Conservation (phyloP, 2,329 filamentous ascomycete species). For the Bertia moriformis region DNA sequence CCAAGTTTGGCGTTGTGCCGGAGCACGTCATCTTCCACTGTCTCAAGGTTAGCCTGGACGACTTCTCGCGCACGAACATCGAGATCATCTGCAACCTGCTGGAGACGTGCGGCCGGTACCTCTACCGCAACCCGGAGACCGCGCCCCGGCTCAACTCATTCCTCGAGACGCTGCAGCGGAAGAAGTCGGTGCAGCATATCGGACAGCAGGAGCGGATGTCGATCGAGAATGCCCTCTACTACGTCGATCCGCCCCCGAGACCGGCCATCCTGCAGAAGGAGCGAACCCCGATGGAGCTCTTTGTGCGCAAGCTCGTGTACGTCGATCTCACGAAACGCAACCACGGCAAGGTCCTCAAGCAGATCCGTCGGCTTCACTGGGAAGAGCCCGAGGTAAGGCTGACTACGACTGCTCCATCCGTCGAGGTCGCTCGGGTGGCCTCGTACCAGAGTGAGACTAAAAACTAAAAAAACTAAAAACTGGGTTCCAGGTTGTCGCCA, state of each 20-base stretch:
- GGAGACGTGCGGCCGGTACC: slow-evolving; percentile 89
- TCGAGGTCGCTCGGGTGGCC: no score
- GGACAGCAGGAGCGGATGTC: slow-evolving; percentile 95
- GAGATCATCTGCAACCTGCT: slow-evolving; percentile 93
- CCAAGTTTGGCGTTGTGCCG: slow-evolving; percentile 93
- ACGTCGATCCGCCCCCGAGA: slow-evolving; percentile 86
- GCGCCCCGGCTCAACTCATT: slow-evolving; percentile 87
- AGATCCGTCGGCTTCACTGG: slow-evolving; percentile 92
- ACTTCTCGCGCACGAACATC: slow-evolving; percentile 97
- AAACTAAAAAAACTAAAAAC: no score
- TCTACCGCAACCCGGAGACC: slow-evolving; percentile 83
- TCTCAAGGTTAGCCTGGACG: slow-evolving; percentile 89
- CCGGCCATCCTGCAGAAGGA: slow-evolving; percentile 95
- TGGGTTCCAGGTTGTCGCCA: slow-evolving; percentile 61
- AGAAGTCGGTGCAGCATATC: slow-evolving; percentile 89
- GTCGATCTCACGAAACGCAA: slow-evolving; percentile 87
- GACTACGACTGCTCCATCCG: no score
- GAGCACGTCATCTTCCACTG: slow-evolving; percentile 99
- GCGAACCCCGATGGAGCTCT: slow-evolving; percentile 80
- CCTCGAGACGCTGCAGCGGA: slow-evolving; percentile 83
- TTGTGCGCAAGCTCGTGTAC: slow-evolving; percentile 84
- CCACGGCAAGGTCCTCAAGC: slow-evolving; percentile 83
- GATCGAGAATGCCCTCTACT: slow-evolving; percentile 95
- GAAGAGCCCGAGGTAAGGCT: slow-evolving; percentile 84
- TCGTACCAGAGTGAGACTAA: neutral